Conservation (phyloP, 2,329 filamentous ascomycete species). For the Aspergillus sp. region DNA sequence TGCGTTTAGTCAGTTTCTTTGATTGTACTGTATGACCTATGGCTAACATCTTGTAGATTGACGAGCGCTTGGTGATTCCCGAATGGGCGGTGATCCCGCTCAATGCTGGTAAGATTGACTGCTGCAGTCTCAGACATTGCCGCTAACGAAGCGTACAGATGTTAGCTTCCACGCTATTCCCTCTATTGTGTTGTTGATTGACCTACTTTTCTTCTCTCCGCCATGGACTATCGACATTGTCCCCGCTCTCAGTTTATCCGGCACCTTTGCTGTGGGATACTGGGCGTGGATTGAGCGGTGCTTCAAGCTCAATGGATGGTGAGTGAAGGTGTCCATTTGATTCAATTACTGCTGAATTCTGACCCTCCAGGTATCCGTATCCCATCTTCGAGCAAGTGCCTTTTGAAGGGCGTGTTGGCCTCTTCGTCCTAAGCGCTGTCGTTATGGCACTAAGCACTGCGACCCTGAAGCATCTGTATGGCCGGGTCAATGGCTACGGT, state of each 20-base stretch:
- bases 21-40: not conserved
- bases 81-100: slow-evolving; percentile 32
- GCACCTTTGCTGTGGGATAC: slow-evolving; percentile 50
- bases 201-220: slow-evolving; percentile 53
- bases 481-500: slow-evolving; percentile 39
- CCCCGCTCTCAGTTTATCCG: slow-evolving; percentile 45
- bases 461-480: slow-evolving; percentile 63
- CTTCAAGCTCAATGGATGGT: slow-evolving; percentile 54
- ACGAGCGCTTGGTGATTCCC: slow-evolving; percentile 46
- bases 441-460: slow-evolving; percentile 67
- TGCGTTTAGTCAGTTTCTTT: slow-evolving; percentile 41
- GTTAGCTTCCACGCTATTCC: slow-evolving; percentile 48
- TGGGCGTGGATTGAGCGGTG: slow-evolving; percentile 61
- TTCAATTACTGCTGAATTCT: not conserved
- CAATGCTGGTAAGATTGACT: slow-evolving; percentile 26
- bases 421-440: slow-evolving; percentile 64
- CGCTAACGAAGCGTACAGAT: slow-evolving; percentile 21
- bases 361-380: slow-evolving; percentile 65
- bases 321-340: slow-evolving; percentile 23
- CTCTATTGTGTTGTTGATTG: slow-evolving; percentile 47
- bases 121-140: not conserved
- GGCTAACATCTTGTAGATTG: slow-evolving; percentile 25
- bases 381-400: slow-evolving; percentile 68
- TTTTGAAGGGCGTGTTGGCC: slow-evolving; percentile 56
- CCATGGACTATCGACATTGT: slow-evolving; percentile 53